Percentiles rank a stretch among this genome's conserved stretches.
These are phyloP conservation scores for Globisporangium nagaii DNA, from an alignment of 352 stramenopile species.

Conservation along the genomic window DNA sequence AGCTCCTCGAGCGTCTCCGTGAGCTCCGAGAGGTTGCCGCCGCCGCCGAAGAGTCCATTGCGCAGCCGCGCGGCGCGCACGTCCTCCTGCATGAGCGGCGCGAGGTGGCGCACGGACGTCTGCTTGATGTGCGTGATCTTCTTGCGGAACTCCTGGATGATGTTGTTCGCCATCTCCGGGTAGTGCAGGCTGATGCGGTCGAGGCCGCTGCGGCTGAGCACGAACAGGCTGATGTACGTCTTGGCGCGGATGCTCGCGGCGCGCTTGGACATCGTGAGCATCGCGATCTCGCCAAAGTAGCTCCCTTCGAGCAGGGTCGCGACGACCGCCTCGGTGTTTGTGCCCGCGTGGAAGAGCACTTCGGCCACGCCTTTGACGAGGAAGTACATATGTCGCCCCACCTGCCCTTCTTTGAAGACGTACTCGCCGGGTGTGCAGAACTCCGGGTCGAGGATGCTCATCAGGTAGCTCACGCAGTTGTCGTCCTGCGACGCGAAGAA, in stretches of 20 bases:
- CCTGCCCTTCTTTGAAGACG: conserved; percentile 79
- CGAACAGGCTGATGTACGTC: conserved; percentile 71
- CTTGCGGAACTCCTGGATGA: conserved; percentile 69
- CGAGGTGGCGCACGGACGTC: conserved; percentile 22
- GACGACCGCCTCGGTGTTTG: conserved; percentile 46
- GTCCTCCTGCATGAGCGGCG: conserved; percentile 36
- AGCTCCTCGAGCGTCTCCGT: conserved; percentile 47
- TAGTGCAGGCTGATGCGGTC: conserved; percentile 74
- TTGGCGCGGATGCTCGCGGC: conserved; percentile 77
- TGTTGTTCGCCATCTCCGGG: conserved; percentile 73
- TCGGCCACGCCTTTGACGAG: conserved; percentile 70
- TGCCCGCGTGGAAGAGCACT: conserved; percentile 60
- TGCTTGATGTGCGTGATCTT: conserved; percentile 82
- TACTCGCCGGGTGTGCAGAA: conserved; percentile 77
- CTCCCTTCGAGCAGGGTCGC: conserved; percentile 58
- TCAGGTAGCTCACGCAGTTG: conserved; percentile 76
- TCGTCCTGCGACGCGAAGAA: conserved; percentile 81
- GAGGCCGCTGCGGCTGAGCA: conserved; percentile 65
- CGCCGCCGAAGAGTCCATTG: conserved; percentile 20
- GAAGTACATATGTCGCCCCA: conserved; percentile 83
- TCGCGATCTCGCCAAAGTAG: conserved; percentile 82
- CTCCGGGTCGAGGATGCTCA: conserved; percentile 72
- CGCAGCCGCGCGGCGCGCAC: conserved; percentile 27
- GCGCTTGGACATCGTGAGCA: conserved; percentile 75
- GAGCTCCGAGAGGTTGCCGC: conserved; percentile 27